phyloP scores from a whole-genome alignment of 768 basidiomycete species.

The Podaxis sp. region DNA sequence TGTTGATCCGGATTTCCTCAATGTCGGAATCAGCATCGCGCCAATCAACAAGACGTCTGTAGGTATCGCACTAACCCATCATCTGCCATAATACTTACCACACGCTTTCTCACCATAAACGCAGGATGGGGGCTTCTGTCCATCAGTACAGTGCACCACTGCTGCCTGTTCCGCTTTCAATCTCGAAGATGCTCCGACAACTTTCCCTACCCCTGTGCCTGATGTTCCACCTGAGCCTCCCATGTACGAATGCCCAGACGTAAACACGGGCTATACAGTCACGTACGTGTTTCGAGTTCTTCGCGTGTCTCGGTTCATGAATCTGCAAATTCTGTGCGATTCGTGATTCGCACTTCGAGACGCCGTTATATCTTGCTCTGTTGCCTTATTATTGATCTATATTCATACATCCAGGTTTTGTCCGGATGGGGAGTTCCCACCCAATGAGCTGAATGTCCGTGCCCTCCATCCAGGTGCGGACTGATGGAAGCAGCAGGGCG shows the following conservation, averaged over 20 bases:
- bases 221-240: constrained; percentile 20
- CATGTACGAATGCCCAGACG: constrained; percentile 21
- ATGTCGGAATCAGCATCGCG: constrained; percentile 26
- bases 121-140: constrained; percentile 25
- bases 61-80: neutral
- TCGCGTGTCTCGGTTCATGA: too few relatives aligned
- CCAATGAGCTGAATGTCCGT: too few relatives aligned
- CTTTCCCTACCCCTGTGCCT: constrained; percentile 22
- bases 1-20: constrained; percentile 26
- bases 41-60: constrained; percentile 17
- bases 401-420: neutral
- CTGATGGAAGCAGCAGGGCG: too few relatives aligned
- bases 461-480: neutral
- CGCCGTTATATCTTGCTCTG: neutral
- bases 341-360: too few relatives aligned
- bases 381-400: neutral
- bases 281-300: constrained; percentile 20
- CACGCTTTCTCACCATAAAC: neutral
- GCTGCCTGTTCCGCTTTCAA: constrained; percentile 24
- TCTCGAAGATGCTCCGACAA: constrained; percentile 20
- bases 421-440: neutral
- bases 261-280: constrained; percentile 23
- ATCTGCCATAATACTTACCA: neutral
- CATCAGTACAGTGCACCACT: constrained; percentile 21
- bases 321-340: too few relatives aligned